Evolutionary conservation across 306 rosid genomes (phyloP).

Genomic region (Morella rubra): DNA sequence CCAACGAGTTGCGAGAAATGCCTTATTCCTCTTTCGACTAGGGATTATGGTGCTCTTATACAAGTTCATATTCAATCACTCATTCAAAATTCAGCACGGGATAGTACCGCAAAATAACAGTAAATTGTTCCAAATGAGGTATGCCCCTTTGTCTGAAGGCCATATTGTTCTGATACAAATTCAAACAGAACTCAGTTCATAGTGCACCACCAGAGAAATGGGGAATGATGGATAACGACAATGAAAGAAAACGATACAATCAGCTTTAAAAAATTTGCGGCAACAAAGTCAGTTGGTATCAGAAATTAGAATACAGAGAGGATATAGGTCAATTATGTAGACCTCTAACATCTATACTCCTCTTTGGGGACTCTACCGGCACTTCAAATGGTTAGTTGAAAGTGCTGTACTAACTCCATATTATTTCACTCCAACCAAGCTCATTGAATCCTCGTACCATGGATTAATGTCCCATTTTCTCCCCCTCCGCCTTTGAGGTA

Average conservation of each 20-base stretch:
- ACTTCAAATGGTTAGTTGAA: background rate
- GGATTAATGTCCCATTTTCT: constrained; percentile 24
- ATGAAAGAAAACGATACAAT: background rate
- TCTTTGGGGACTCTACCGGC: background rate
- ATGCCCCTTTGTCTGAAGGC: background rate
- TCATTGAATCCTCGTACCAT: background rate
- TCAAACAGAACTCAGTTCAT: background rate
- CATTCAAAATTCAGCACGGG: background rate
- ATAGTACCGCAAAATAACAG: background rate
- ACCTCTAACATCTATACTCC: background rate
- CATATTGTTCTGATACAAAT: background rate
- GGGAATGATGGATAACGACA: background rate
- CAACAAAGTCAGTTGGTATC: background rate
- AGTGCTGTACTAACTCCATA: background rate
- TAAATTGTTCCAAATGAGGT: background rate
- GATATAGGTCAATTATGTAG: background rate
- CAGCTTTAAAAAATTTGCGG: background rate
- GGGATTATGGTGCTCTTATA: background rate
- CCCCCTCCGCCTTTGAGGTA: constrained; percentile 43
- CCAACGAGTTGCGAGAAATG: background rate
- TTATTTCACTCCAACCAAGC: background rate
- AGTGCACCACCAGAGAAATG: background rate
- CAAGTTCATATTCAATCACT: background rate
- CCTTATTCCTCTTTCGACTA: background rate
- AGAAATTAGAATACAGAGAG: constrained; percentile 7